Base-by-base conservation (phyloP, 352 stramenopile species). In the Phytophthora megakarya region DNA sequence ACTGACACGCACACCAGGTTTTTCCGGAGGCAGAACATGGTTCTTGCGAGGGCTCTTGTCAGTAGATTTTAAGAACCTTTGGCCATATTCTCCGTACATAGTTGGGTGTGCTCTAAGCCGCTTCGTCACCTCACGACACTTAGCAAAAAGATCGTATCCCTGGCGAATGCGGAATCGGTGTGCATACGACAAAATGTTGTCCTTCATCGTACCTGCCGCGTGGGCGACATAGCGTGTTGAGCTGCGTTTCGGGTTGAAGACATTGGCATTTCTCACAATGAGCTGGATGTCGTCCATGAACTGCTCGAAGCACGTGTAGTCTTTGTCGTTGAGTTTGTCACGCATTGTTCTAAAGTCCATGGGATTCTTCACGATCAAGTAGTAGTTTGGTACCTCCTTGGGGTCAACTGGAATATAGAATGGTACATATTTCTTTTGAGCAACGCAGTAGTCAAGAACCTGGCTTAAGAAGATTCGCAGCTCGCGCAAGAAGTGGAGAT, bases 271-370 rank as follows among this genome's bases (percentile, higher is more conserved):
- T 10, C 76, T 71, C 23, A 95, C 82, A 25, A 97, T 97, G 46
- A 92, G 78, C 47, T 93, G 78, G 25, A 97, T 88, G 57, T 97
- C 89, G 39, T 84, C 73, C 57, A 95, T 78, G 46, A 97, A 97
- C 35, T 86, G 75, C 48, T 97, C 88, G 26, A 94, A 93, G 26
- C 83, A 95, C 8, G 77, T 90, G 70, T 97, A 97, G 53, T 96
- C 87, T 25, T 89, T 75, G 19, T 96, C 86, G 52, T 97, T 93
- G 8, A 97, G 65, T 62, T 95, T 96, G 43, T 92, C 84, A 5
- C 84, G 87, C 80, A 98, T 98, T 16, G 76, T 89, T 38, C 76
- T 89, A 39, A 98, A 58, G 62, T 95, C 88, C 87, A 97, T 97
- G 13, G 90, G 90, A 5, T 76, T 46, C 53, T 87, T 85, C 47